Evolutionary conservation across 257 asterid species (phyloP).

Genomic region (Fraxinus quadrangulata): DNA sequence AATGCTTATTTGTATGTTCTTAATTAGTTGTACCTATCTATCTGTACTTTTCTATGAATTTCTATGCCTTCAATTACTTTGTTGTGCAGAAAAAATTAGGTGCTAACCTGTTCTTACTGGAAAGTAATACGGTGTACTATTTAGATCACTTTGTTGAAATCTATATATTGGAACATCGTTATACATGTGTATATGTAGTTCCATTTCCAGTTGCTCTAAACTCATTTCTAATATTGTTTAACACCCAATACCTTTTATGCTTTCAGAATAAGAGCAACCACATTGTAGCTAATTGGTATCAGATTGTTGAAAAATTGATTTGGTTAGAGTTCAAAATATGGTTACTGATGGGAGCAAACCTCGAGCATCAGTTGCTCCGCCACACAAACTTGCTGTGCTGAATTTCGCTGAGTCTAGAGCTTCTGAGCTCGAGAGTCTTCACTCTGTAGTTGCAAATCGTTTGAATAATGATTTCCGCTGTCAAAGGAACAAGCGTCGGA

Average conservation of each 20-base stretch:
- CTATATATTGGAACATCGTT: background rate
- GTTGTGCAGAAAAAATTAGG: background rate
- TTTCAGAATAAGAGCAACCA: background rate
- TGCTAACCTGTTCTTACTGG: background rate
- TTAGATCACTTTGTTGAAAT: background rate
- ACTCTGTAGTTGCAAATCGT: constrained; percentile 59
- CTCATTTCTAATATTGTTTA: background rate
- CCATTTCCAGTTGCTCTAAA: background rate
- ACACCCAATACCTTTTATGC: background rate
- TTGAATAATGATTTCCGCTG: constrained; percentile 60
- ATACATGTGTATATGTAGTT: background rate
- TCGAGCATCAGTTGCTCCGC: constrained; percentile 48
- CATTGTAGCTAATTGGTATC: background rate
- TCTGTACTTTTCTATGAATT: background rate
- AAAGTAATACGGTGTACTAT: background rate
- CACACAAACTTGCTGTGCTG: constrained; percentile 64
- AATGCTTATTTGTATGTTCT: background rate
- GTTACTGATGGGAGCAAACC: constrained; percentile 37
- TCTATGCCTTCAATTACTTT: background rate
- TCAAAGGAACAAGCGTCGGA: constrained; percentile 72
- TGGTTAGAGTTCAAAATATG: constrained; percentile 34
- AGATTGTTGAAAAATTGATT: constrained; percentile 11
- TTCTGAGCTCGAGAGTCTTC: constrained; percentile 70
- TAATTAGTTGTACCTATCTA: background rate
- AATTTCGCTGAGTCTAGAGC: constrained; percentile 81